Base-by-base conservation (phyloP, 2,329 filamentous ascomycete species). In the Aureobasidium sp. region DNA sequence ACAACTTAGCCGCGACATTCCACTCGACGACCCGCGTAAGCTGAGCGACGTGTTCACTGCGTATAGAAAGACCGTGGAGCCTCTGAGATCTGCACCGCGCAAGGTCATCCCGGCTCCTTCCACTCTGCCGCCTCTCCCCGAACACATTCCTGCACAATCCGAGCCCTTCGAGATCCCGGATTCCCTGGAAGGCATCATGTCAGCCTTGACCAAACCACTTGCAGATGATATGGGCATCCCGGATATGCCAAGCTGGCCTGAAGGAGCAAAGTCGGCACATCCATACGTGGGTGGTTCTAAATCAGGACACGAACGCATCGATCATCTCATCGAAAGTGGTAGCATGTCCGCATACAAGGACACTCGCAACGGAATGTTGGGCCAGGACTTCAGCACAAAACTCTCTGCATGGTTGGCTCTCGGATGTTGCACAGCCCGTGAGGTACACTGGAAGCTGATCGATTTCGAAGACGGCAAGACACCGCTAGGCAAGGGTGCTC, bases 41-140 rank as follows among this genome's bases (percentile, higher is more conserved):
- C 77, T 91, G 1, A 87, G 88, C 2, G 87, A 91, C 67, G 79
- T 92, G 2, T 93, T 91, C 70, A 91, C 89, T 0, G 81, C 81
- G 0, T 93, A 88, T 67, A 82, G 88, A 8, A 91, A 91, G 72
- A 82, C 80, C 2, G 81, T 90, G 59, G 89, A 91, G 65, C 88
- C 88, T 0, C 76, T 92, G 2, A 81, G 86, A 45, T 77, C 84
- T 42, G 82, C 82, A 11, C 88, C 89, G 5, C 81, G 88, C 42
- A 70, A 77, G 1, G 70, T 79, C 0, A 70, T 89, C 1, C 79
- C 86, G 0, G 75, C 74, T 1, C 86, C 86, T 0, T 68, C 72
- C 1, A 75, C 77, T 1, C 73, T 94, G 5, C 87, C 86, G 1
- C 76, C 82, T 0, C 73, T 86, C 2, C 84, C 87, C 1, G 74